phyloP scores from a whole-genome alignment of 306 rosid genomes.

The Albizia julibrissin region DNA sequence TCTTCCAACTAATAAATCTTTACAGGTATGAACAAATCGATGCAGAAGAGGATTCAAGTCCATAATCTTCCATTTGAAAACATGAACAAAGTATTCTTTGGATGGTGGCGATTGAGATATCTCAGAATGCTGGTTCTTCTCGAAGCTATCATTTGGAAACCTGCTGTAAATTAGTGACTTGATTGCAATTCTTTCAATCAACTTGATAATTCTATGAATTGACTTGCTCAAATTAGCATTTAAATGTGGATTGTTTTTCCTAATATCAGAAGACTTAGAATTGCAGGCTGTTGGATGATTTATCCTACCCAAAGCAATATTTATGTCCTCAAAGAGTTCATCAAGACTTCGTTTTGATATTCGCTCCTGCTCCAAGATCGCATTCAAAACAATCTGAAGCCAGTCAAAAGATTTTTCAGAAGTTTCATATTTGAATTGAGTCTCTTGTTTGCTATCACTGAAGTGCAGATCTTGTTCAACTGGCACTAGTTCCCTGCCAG shows the following conservation, averaged over 20 bases:
- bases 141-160: constrained; percentile 36
- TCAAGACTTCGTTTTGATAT: constrained; percentile 59
- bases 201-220: constrained; percentile 49
- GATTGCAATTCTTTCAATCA: constrained; percentile 56
- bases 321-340: constrained; percentile 73
- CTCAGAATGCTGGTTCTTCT: constrained; percentile 42
- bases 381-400: constrained; percentile 77
- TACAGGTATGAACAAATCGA: constrained; percentile 54
- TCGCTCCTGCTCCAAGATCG: constrained; percentile 56
- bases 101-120: constrained; percentile 40
- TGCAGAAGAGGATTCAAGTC: constrained; percentile 60
- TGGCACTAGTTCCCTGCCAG: constrained; percentile 57
- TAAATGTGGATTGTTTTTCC: constrained; percentile 18
- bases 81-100: constrained; percentile 56
- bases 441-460: constrained; percentile 38
- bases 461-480: constrained; percentile 39
- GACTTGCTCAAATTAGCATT: constrained; percentile 43
- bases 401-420: constrained; percentile 61
- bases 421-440: constrained; percentile 26
- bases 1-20: constrained; percentile 50
- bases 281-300: constrained; percentile 38
- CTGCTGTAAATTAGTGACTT: constrained; percentile 36
- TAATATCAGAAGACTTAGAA: constrained; percentile 26
- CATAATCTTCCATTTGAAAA: constrained; percentile 65
- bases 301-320: constrained; percentile 63